A percentile compares a stretch with the other conserved stretches of the same genome.
Conservation (phyloP, 768 basidiomycete genomes). For the Lenzites betulinus region DNA sequence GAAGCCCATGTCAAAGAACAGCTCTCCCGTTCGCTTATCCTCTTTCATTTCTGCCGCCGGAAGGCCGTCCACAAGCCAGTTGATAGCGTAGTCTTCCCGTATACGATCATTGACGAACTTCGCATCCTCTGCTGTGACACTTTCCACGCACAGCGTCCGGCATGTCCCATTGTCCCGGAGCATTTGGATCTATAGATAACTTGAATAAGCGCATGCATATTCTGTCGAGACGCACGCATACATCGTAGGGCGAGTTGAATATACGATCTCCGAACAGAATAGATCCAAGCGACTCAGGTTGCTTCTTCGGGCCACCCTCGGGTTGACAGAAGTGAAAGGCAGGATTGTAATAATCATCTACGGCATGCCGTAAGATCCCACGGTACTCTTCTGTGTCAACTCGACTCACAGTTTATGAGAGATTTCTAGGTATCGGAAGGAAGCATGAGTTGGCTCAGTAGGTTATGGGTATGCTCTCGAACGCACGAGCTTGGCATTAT, state of each 20-base stretch:
- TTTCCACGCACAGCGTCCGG: constrained; percentile 64
- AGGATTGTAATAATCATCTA: constrained; percentile 93
- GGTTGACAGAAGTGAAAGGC: constrained; percentile 87
- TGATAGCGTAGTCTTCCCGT: constrained; percentile 88
- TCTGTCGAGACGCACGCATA: constrained; percentile 40
- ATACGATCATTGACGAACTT: constrained; percentile 92
- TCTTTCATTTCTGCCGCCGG: constrained; percentile 92
- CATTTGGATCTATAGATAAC: constrained; percentile 68
- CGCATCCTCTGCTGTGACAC: constrained; percentile 69
- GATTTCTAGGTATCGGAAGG: constrained; percentile 67
- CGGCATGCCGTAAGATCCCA: background rate
- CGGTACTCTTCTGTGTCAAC: background rate
- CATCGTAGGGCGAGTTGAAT: constrained; percentile 87
- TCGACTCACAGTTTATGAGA: constrained; percentile 75
- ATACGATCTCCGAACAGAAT: constrained; percentile 98
- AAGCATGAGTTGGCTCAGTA: constrained; percentile 4
- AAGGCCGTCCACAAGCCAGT: constrained; percentile 93
- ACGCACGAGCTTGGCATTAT: constrained; percentile 75
- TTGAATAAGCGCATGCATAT: background rate
- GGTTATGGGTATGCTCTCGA: background rate
- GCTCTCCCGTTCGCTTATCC: constrained; percentile 75
- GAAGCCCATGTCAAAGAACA: constrained; percentile 94
- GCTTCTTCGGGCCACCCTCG: constrained; percentile 64
- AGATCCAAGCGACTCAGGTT: constrained; percentile 86
- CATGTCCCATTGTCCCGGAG: constrained; percentile 75